Evolutionary conservation across 2,329 filamentous ascomycete species (phyloP).

Genomic region (Alternaria arbusti): DNA sequence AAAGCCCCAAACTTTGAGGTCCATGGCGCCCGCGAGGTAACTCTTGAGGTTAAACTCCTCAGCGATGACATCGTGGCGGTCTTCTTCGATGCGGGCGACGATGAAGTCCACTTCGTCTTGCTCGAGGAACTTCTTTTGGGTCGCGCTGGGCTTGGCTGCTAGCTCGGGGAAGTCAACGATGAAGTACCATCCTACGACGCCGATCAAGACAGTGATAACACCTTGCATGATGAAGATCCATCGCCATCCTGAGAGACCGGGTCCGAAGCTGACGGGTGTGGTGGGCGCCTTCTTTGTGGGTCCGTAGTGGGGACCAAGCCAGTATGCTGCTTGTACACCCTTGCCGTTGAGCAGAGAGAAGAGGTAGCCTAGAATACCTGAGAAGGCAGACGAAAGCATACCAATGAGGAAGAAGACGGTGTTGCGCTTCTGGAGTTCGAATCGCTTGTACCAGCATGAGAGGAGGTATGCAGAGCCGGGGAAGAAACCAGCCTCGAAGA

Average conservation of each 20-base stretch:
- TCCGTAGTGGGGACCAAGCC: conserved; percentile 41
- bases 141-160: conserved; percentile 24
- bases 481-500: conserved; percentile 39
- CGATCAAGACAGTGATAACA: conserved; percentile 27
- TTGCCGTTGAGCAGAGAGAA: conserved; percentile 56
- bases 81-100: conserved; percentile 35
- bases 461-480: conserved; percentile 56
- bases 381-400: conserved; percentile 33
- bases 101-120: conserved; percentile 37
- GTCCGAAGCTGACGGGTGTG: conserved; percentile 25
- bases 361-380: conserved; percentile 34
- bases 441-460: conserved; percentile 65
- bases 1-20: conserved; percentile 33
- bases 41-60: conserved; percentile 34
- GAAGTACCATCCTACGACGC: conserved; percentile 29
- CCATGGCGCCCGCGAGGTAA: conserved; percentile 25
- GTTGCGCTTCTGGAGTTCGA: conserved; percentile 62
- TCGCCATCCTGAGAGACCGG: conserved; percentile 45
- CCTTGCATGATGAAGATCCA: conserved; percentile 37
- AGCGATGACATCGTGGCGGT: conserved; percentile 35
- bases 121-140: conserved; percentile 32
- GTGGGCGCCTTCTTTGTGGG: conserved; percentile 29
- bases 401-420: conserved; percentile 59
- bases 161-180: conserved; percentile 38
- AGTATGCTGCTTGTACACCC: conserved; percentile 45